Conservation (phyloP, 2,329 filamentous ascomycete genomes). For the Ampelomyces quisqualis region DNA sequence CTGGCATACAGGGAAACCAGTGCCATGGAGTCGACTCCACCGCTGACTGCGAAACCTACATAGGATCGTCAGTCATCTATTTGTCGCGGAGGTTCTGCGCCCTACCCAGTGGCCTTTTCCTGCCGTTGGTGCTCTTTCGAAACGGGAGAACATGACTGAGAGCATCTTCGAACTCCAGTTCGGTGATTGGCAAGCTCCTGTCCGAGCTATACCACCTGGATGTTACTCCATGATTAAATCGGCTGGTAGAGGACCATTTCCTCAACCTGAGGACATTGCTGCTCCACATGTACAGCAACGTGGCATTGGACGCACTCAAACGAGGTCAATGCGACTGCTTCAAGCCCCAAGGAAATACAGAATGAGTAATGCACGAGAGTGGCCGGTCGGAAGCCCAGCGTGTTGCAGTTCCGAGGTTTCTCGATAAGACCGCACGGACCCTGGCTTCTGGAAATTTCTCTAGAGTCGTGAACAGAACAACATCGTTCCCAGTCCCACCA, state of each 20-base stretch:
- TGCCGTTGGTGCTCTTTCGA: constrained; percentile 3
- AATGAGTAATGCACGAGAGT: constrained; percentile 3
- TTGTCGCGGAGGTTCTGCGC: constrained; percentile 2
- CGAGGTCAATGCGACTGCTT: too few species aligned
- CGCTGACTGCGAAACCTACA: constrained; percentile 73
- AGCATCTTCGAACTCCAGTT: constrained; percentile 30
- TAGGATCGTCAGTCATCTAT: constrained; percentile 4
- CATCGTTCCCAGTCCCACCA: constrained; percentile 5
- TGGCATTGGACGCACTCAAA: constrained; percentile 23
- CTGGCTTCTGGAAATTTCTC: constrained; percentile 17
- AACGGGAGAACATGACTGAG: constrained; percentile 8
- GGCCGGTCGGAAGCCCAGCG: constrained; percentile 1
- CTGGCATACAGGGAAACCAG: constrained; percentile 69
- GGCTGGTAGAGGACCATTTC: constrained; percentile 28
- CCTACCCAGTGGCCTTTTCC: constrained; percentile 15
- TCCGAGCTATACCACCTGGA: constrained; percentile 26
- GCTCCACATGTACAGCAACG: constrained; percentile 37
- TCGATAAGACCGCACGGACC: constrained; percentile 8
- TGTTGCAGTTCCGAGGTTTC: constrained; percentile 18
- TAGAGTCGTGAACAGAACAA: constrained; percentile 4
- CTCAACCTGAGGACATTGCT: constrained; percentile 37
- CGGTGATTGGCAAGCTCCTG: constrained; percentile 23
- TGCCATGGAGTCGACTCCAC: constrained; percentile 97
- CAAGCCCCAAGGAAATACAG: too few species aligned
- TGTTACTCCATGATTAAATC: constrained; percentile 11